Percentiles rank a stretch among this genome's conserved stretches.
These are phyloP conservation scores for Alternaria triticina DNA, from an alignment of 2,329 filamentous ascomycete species.

Conservation along the genomic window DNA sequence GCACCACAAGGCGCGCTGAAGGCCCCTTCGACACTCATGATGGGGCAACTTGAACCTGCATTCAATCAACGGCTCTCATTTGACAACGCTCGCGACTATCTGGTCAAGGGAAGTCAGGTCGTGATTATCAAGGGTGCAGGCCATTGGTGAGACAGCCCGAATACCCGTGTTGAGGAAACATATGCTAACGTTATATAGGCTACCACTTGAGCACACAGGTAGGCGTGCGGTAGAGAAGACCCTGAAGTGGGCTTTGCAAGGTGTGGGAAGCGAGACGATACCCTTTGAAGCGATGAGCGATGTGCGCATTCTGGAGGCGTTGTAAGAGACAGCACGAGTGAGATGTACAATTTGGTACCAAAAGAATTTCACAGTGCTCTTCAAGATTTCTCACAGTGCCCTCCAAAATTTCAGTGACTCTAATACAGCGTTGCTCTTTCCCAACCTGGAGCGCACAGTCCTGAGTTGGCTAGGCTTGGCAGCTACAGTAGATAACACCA, in stretches of 20 bases:
- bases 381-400: neutral
- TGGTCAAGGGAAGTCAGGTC: conserved; percentile 58
- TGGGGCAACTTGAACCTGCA: conserved; percentile 60
- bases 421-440: neutral
- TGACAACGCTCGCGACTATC: conserved; percentile 60
- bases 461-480: neutral
- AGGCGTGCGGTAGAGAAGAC: conserved; percentile 52
- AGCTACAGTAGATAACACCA: neutral
- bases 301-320: conserved; percentile 23
- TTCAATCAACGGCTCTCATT: conserved; percentile 58
- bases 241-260: conserved; percentile 39
- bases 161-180: neutral
- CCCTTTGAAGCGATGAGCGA: conserved; percentile 30
- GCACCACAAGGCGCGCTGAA: conserved; percentile 56
- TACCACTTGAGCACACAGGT: conserved; percentile 56
- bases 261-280: conserved; percentile 16
- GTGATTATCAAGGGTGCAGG: conserved; percentile 57
- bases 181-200: neutral
- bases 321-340: conserved; percentile 1
- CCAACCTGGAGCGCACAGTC: neutral
- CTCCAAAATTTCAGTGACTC: neutral
- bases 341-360: neutral
- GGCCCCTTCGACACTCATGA: conserved; percentile 60
- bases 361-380: neutral
- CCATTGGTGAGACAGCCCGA: conserved; percentile 53